Evolutionary conservation across 2,329 filamentous ascomycete species (phyloP), one percentile per base, ranked within the genome.

Genomic region (Davidsoniella neocaledoniae): DNA sequence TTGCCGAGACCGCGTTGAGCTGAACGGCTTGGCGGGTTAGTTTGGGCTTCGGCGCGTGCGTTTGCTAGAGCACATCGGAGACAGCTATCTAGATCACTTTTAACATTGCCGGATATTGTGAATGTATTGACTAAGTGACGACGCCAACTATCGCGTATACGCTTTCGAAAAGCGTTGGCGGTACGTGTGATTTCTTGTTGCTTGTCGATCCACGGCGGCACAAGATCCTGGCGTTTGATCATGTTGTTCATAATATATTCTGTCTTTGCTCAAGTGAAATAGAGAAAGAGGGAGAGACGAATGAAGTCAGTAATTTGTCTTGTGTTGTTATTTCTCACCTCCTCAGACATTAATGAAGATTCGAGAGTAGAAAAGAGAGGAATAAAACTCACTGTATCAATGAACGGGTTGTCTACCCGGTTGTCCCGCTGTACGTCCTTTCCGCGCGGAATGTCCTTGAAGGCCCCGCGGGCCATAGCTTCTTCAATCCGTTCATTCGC

Each of bases 221-320:
- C 86, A 53, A 96, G 85, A 17, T 94, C 88, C 64, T 98, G 91
- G 52, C 83, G 82, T 66, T 95, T 85, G 55, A 98, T 95, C 69
- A 96, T 95, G 66, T 93, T 91, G 66, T 98, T 96, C 82, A 96
- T 83, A 58, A 96, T 85, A 62, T 95, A 95, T 64, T 96, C 90
- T 0, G 91, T 96, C 54, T 55, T 17, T n/a, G 21, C 4, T 8
- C 29, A 33, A 33, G 29, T 33, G 29, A 33, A 33, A 33, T 33
- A 10, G 29, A 33, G 29, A 9, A 33, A 12, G 9, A 9, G 8
- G 7, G 29, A 33, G 8, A 33, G 29, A 33, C 8, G 29, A 4
- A 33, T 3, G 6, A 12, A 12, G 12, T 33, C 12, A 33, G 29
- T 12, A 4, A 12, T 57, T 14, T 25, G 8, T 14, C n/a, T 16